A percentile compares a stretch with the other conserved stretches of the same genome.
Conservation (phyloP, 176 grass and related monocot species). For the Paspalum notatum region DNA sequence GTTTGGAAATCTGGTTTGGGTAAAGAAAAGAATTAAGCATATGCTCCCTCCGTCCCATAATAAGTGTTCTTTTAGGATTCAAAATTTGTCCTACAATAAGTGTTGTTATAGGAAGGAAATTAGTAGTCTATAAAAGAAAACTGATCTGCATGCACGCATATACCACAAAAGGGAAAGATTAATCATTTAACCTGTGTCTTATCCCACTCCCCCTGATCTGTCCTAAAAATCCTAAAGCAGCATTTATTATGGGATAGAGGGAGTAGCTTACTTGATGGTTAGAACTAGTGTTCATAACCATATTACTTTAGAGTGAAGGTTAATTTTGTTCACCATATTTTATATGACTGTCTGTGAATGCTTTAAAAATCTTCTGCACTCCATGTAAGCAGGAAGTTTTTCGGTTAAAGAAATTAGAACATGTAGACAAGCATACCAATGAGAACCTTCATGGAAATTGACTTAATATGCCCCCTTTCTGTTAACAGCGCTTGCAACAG, state of each 20-base stretch:
- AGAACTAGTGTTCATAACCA: background rate
- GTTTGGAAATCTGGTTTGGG: background rate
- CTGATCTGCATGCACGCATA: too few species aligned
- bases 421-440: background rate
- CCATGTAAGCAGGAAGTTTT: background rate
- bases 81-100: too few species aligned
- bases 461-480: constrained; percentile 23
- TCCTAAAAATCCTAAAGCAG: too few species aligned
- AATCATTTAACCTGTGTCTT: too few species aligned
- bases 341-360: background rate
- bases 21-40: background rate
- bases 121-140: too few species aligned
- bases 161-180: too few species aligned
- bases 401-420: background rate
- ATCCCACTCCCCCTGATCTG: too few species aligned
- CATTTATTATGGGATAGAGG: too few species aligned
- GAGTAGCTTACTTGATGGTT: background rate
- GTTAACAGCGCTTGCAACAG: constrained; percentile 83
- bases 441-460: constrained; percentile 26
- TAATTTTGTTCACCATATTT: constrained; percentile 16
- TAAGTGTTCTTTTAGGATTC: too few species aligned
- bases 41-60: too few species aligned
- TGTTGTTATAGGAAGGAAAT: too few species aligned
- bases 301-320: background rate
- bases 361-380: background rate